These are phyloP conservation scores for Drechslerella dactyloides DNA, from an alignment of 2,329 filamentous ascomycete species.

Conservation along the genomic window DNA sequence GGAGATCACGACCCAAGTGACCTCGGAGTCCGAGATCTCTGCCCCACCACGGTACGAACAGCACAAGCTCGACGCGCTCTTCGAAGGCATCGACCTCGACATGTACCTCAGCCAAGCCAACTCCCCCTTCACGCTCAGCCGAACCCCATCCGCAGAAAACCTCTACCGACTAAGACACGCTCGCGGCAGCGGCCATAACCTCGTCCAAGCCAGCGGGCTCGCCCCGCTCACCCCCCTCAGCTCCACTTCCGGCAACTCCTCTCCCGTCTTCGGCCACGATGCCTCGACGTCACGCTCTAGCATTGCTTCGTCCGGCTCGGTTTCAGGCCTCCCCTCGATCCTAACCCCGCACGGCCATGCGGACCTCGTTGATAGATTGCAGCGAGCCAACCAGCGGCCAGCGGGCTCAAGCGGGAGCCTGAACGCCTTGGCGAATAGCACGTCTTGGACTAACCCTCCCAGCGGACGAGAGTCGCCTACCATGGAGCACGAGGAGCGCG, in stretches of 20 bases:
- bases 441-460: slow-evolving; percentile 61
- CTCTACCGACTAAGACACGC: slow-evolving; percentile 64
- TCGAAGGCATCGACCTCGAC: slow-evolving; percentile 80
- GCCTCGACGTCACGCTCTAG: slow-evolving; percentile 46
- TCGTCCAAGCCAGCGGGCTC: slow-evolving; percentile 57
- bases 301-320: slow-evolving; percentile 28
- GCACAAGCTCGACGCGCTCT: slow-evolving; percentile 87
- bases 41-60: slow-evolving; percentile 93
- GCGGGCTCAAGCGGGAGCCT: slow-evolving; percentile 61
- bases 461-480: slow-evolving; percentile 48
- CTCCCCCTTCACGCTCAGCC: slow-evolving; percentile 77
- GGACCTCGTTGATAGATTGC: slow-evolving; percentile 65
- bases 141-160: slow-evolving; percentile 81
- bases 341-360: slow-evolving; percentile 61
- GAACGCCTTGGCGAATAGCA: slow-evolving; percentile 63
- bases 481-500: slow-evolving; percentile 12
- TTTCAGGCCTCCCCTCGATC: slow-evolving; percentile 55
- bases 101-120: slow-evolving; percentile 83
- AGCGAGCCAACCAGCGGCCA: slow-evolving; percentile 59
- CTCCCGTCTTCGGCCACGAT: slow-evolving; percentile 37
- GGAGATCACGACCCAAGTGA: slow-evolving; percentile 64
- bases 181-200: too few relatives aligned
- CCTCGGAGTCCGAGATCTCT: slow-evolving; percentile 66
- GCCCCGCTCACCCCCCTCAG: slow-evolving; percentile 36
- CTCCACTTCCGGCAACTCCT: slow-evolving; percentile 33